Evolutionary conservation across 192 early-diverging fungal species (phyloP), one percentile per base, ranked within the genome.

Genomic region (Podila verticillata): DNA sequence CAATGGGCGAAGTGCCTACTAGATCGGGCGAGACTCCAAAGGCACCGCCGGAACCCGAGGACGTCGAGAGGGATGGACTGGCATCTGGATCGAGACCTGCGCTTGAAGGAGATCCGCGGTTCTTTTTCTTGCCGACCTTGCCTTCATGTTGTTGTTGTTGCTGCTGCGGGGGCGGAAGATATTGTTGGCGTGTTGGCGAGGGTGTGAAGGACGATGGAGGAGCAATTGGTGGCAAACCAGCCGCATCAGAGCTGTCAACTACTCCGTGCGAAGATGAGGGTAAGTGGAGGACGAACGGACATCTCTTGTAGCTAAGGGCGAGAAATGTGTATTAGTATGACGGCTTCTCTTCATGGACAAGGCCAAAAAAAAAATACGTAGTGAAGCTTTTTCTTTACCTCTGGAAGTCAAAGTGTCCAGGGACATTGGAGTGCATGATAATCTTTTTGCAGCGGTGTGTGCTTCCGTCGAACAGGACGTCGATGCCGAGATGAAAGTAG

Each of bases 401-500:
- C 57, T 87, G 87, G 58, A 95, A 92, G 56, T 92, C 90, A 82
- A 87, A 90, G 68, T 91, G 91, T 1, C 92, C 91, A 29, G 89
- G 87, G 4, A 89, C 72, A 72, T 95, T 95, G 3, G 88, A 87
- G 81, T 95, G 92, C 54, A 93, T 70, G 2, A 92, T 73, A 54
- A 95, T 85, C 75, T 95, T 95, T 66, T 89, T 90, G 72, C 92
- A 87, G 17, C 85, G 80, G 68, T 95, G 93, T 7, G 74, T 81
- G 9, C 69, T 63, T 13, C 90, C 92, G 54, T 93, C 92, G 74
- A 95, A 91, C 7, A 93, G 66, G 30, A 94, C 77, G 61, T 94
- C 93, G 31, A 94, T 84, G 7, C 93, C 93, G n/a, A 90, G 57
- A 63, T 88, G 83, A 74, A 92, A 93, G 63, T 93, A 94, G 66